Conservation (phyloP, 1,284 basidiomycete species). For the Mycena citricolor region DNA sequence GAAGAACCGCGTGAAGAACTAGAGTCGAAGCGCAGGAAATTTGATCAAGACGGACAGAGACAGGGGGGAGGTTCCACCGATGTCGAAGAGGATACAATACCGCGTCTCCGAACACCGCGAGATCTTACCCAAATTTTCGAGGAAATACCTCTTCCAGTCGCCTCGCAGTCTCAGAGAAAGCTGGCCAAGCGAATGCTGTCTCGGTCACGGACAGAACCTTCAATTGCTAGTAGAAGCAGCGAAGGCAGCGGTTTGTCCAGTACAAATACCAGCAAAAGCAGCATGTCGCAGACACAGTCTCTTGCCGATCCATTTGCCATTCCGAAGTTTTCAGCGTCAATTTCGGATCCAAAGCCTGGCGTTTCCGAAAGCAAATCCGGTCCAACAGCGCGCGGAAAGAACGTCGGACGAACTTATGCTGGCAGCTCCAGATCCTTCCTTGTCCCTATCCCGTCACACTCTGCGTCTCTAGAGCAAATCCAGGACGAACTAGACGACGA, state of each 20-base stretch:
- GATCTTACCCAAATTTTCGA: conserved; percentile 42
- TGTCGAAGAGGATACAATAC: conserved; percentile 18
- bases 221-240: conserved; percentile 35
- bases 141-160: conserved; percentile 28
- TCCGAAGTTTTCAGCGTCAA: conserved; percentile 18
- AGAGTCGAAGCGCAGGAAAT: conserved; percentile 34
- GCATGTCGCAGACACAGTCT: conserved; percentile 37
- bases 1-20: conserved; percentile 16
- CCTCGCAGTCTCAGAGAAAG: conserved; percentile 37
- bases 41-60: conserved; percentile 24
- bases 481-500: conserved; percentile 48
- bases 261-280: conserved; percentile 21
- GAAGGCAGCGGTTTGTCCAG: too few relatives aligned
- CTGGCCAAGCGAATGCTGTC: conserved; percentile 48
- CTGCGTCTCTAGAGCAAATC: conserved; percentile 24
- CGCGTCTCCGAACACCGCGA: conserved; percentile 29
- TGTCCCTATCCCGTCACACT: conserved; percentile 47
- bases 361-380: conserved; percentile 23
- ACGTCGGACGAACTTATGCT: conserved; percentile 61
- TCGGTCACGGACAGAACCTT: conserved; percentile 57
- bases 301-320: conserved; percentile 32
- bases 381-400: conserved; percentile 31
- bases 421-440: conserved; percentile 76
- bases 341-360: conserved; percentile 21
- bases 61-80: conserved; percentile 20